Conservation (phyloP, 2,329 filamentous ascomycete genomes). For the Colletotrichum australisinense region DNA sequence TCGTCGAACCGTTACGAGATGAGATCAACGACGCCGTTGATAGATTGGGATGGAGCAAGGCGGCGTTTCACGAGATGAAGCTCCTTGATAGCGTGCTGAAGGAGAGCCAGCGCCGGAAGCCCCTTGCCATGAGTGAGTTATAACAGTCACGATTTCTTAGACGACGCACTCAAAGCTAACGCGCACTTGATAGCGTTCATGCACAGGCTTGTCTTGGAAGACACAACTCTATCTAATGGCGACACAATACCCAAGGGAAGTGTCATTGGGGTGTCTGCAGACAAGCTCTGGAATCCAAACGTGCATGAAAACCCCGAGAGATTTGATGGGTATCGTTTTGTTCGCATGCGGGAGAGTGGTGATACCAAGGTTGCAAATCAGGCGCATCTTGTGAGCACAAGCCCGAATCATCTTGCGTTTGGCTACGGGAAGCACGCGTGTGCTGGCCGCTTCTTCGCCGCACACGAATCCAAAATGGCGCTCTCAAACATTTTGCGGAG, state of each 20-base stretch:
- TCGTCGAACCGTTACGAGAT: not conserved
- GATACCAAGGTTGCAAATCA: too few species aligned
- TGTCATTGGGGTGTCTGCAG: not conserved
- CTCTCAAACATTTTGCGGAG: conserved; percentile 52
- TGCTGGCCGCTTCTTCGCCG: conserved; percentile 58
- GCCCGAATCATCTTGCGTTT: conserved; percentile 48
- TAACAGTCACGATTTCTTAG: not conserved
- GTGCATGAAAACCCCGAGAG: conserved; percentile 39
- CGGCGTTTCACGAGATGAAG: not conserved
- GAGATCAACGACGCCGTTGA: too few species aligned
- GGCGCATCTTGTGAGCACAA: conserved; percentile 40
- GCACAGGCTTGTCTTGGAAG: too few species aligned
- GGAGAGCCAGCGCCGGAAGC: not conserved
- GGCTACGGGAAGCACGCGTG: conserved; percentile 52
- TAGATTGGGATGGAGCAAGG: not conserved
- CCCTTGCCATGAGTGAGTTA: not conserved
- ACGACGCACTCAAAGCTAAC: not conserved
- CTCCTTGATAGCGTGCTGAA: conserved; percentile 8
- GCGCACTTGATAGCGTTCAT: too few species aligned
- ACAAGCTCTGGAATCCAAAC: conserved; percentile 23
- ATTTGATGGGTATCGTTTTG: conserved; percentile 50
- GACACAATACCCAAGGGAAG: not conserved
- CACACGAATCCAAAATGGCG: conserved; percentile 57
- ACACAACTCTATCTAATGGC: not conserved
- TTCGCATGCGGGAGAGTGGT: conserved; percentile 17